These are phyloP conservation scores for Amphichorda felina DNA, from an alignment of 2,329 filamentous ascomycete genomes.

Conservation along the genomic window DNA sequence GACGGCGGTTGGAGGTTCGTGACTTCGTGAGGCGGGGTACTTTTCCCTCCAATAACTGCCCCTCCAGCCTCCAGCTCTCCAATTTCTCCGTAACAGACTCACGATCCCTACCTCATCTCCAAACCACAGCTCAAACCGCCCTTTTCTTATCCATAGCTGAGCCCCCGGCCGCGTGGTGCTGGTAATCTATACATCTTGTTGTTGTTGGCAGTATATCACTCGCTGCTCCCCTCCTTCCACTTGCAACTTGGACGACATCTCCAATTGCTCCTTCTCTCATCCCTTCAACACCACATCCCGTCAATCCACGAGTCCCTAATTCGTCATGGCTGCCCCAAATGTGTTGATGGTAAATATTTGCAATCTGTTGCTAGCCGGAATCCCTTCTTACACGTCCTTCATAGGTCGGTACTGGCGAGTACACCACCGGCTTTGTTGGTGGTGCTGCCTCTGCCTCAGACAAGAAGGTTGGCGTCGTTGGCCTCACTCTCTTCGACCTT, in stretches of 20 bases:
- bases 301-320: slow-evolving; percentile 1
- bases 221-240: too few relatives aligned
- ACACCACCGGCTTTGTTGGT: slow-evolving; percentile 90
- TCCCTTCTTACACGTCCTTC: background rate
- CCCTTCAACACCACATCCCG: background rate
- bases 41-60: slow-evolving; percentile 12
- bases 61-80: slow-evolving; percentile 20
- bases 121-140: background rate
- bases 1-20: too few relatives aligned
- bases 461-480: slow-evolving; percentile 94
- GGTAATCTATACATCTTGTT: too few relatives aligned
- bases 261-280: background rate
- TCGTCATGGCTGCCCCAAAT: slow-evolving; percentile 45
- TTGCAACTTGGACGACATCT: too few relatives aligned
- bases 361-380: background rate
- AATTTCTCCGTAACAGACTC: slow-evolving; percentile 19
- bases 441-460: slow-evolving; percentile 74
- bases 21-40: slow-evolving; percentile 4
- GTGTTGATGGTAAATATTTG: slow-evolving; percentile 52
- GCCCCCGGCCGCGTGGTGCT: too few relatives aligned
- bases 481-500: slow-evolving; percentile 79
- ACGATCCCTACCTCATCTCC: slow-evolving; percentile 2
- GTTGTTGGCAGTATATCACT: too few relatives aligned
- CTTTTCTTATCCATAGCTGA: too few relatives aligned
- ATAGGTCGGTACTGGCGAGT: slow-evolving; percentile 84